Evolutionary conservation across 139 green algal species (phyloP), one percentile per base, ranked within the genome.

Genomic region (Chlamydomonas sp.): DNA sequence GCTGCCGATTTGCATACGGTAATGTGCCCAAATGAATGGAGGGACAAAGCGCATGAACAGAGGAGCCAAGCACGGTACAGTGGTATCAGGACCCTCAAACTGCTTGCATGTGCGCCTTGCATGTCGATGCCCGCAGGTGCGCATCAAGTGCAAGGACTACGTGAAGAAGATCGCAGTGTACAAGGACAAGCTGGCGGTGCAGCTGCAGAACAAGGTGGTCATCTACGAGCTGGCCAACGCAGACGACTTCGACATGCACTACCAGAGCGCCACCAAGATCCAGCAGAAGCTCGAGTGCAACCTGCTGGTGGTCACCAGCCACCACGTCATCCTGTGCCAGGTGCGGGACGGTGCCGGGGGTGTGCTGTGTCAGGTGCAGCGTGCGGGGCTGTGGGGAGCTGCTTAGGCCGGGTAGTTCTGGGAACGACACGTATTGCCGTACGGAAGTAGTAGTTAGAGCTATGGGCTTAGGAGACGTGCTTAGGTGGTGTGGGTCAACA

Each of bases 81-180:
- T 6, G n/a, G n/a, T 63, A 20, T 80, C n/a, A n/a, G n/a, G n/a
- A 67, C 10, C 2, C 15, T 80, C 15, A 80, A 15, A 6, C 1
- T n/a, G 69, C 5, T 10, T 16, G 17, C 73, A 15, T 57, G 71
- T 49, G 14, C 79, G 4, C n/a, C 66, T 58, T 16, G 12, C 20
- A 15, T 18, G 20, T 9, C 6, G 31, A 18, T 6, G 9, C 73
- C 5, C 58, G 17, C 83, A 87, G 83, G 83, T 87, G 16, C 83
- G 83, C 83, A 87, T 87, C 83, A 87, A 87, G 83, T 96, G 92
- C 92, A 91, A 93, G 71, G 94, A 96, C 89, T 97, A 96, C 79
- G 95, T 98, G 4, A 96, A 96, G 88, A 96, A 96, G 90, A 95
- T 98, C 57, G 93, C 96, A 4, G 92, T 98, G 80, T 98, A 97